Evolutionary conservation across 2,329 filamentous ascomycete genomes (phyloP).

Genomic region (Phaeosphaeriaceae sp.): DNA sequence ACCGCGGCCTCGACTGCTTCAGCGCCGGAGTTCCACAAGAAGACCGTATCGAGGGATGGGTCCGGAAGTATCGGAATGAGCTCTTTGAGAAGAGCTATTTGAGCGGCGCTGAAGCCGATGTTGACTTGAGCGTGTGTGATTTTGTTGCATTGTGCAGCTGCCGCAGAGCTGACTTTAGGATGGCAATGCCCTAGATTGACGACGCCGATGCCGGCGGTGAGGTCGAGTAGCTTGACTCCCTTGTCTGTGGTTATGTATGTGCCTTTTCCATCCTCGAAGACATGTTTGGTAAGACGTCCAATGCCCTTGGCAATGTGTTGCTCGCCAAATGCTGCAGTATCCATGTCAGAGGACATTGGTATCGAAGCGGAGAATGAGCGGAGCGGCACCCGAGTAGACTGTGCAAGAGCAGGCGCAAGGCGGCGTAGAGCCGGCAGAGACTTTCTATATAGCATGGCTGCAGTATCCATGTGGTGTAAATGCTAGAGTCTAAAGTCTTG

Average conservation of each 20-base stretch:
- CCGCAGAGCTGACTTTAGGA: constrained; percentile 39
- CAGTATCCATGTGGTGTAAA: constrained; percentile 1
- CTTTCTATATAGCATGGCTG: constrained; percentile 17
- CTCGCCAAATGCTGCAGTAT: constrained; percentile 35
- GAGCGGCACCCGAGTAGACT: constrained; percentile 8
- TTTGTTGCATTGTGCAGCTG: constrained; percentile 38
- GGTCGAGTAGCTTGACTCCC: constrained; percentile 39
- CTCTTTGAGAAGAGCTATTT: constrained; percentile 37
- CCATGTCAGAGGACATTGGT: constrained; percentile 20
- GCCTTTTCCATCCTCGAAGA: constrained; percentile 40
- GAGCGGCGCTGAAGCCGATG: constrained; percentile 39
- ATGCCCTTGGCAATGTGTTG: constrained; percentile 42
- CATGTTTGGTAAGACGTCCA: constrained; percentile 39
- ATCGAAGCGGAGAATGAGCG: constrained; percentile 29
- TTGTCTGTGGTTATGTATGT: constrained; percentile 41
- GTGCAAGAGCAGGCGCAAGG: constrained; percentile 17
- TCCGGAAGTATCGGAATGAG: constrained; percentile 39
- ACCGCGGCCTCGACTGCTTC: constrained; percentile 41
- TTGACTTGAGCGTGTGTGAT: constrained; percentile 42
- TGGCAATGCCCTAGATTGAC: constrained; percentile 41
- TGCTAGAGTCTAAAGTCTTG: not conserved
- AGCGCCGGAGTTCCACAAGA: constrained; percentile 41
- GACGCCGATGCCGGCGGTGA: constrained; percentile 39
- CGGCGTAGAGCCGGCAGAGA: constrained; percentile 20
- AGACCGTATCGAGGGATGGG: constrained; percentile 36